A percentile compares a stretch with the other conserved stretches of the same genome.
phyloP scores from a whole-genome alignment of 176 grass and related monocot species.

The Zoysia pacifica region DNA sequence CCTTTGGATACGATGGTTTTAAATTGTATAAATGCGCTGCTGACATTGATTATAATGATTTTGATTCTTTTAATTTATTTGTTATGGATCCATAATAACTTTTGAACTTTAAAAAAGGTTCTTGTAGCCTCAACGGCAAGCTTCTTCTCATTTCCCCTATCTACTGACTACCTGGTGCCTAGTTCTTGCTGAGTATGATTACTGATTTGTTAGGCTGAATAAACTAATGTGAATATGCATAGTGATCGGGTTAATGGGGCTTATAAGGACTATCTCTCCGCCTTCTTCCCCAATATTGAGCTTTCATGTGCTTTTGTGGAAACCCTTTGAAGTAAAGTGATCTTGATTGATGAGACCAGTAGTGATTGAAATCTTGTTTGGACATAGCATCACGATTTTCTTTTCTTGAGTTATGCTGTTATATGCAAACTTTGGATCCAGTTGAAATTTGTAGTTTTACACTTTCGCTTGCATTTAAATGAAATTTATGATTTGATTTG shows the following conservation, averaged over 20 bases:
- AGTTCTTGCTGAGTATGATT: not conserved
- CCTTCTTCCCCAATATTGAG: not conserved
- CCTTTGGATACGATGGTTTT: not conserved
- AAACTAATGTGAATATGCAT: not conserved
- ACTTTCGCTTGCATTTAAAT: not conserved
- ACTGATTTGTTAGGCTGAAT: not conserved
- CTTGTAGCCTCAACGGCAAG: not conserved
- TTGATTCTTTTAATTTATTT: not conserved
- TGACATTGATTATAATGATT: slow-evolving; percentile 9
- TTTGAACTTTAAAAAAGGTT: not conserved
- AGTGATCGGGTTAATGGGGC: not conserved
- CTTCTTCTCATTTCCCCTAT: not conserved
- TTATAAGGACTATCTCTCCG: not conserved
- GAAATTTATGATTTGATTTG: not conserved
- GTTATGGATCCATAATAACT: not conserved
- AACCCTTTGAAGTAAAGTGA: not conserved
- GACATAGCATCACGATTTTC: not conserved
- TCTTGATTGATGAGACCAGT: not conserved
- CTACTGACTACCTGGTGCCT: not conserved
- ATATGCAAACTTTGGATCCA: not conserved
- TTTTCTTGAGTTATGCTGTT: not conserved
- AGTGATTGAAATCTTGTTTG: not conserved
- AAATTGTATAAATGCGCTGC: not conserved
- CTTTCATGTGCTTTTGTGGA: not conserved
- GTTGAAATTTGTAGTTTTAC: too few species aligned